Base-by-base conservation (phyloP, 2,329 filamentous ascomycete genomes). In the Diaporthe eres region DNA sequence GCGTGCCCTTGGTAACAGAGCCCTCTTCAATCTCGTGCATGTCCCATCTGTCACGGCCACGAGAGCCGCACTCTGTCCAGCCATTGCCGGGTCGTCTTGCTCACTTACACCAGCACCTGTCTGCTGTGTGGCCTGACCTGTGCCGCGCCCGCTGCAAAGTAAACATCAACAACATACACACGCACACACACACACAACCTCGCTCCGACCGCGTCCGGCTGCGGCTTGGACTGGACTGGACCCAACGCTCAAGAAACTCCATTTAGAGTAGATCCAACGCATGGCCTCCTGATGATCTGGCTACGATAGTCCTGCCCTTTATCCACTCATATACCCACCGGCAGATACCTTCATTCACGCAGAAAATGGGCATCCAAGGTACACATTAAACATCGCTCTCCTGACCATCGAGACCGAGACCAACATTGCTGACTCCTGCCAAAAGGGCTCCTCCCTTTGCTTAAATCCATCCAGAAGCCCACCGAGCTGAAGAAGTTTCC, bases 391-490 rank as follows among this genome's bases (percentile, higher is more conserved):
- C 12, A 28, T 7, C 4, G 7, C 31, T 12, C 5, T 10, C 9
- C 12, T 25, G 17, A 10, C 34, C 42, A 31, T 34, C 22, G 1
- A 13, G 31, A 28, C 7, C 22, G 31, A 10, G 13, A 25, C 2
- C 55, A n/a, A 13, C 13, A n/a, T 13, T 22, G 61, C 65, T 77
- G 25, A 77, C 28, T 25, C 2, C 25, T 7, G 31, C 37, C 19
- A 31, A 44, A 74, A 96, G 96, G 97, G 60, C 91, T 99, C 72
- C 90, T 98, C 47, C 95, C 95, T 51, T 89, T 98, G 76, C 92
- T 99, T 77, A 98, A 98, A 85, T 98, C 97, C 61, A 98, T 99
- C 73, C 97, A 99, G 76, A 95, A 94, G 82, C 94, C 94, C 82
- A 94, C 92, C 70, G 94, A 95, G 80, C 88, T 99, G 76, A 97